Base-by-base conservation (phyloP, 1,139 yeast species). In the Diutina scorzettiae region DNA sequence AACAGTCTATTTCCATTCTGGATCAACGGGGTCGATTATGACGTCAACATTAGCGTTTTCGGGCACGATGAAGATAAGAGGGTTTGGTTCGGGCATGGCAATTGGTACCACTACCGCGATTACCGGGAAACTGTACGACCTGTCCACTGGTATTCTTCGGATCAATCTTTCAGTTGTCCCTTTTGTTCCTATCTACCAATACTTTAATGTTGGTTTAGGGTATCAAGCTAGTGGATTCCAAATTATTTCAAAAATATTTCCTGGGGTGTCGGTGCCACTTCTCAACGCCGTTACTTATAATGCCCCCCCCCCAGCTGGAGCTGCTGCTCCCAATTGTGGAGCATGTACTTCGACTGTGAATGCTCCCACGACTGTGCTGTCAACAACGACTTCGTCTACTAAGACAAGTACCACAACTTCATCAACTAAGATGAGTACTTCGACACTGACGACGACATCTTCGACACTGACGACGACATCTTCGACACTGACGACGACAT, bases 11-110 rank as follows among this genome's bases (percentile, higher is more conserved):
- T 19, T 34, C 39, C 20, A 14, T 6, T 3, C 27, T 16, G 17
- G 28, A 14, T 12, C 23, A 11, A 14, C 21, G 19, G 37, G 37
- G 14, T 5, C 16, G 11, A 11, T 34, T 21, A n/a, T 34, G 28
- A 34, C 39, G n/a, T 20, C 37, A 4, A 12, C 14, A 3, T 12
- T 9, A 11, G 11, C 37, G 5, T 19, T 16, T 17, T 11, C 37
- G 2, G 24, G 12, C 25, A 19, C 37, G 6, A n/a, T 27, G 30
- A n/a, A 8, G 5, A n/a, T 27, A 7, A 14, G 33, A 16, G 39
- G 39, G 17, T 34, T 34, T 14, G 39, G 39, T 34, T 5, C n/a
- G 4, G 39, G 39, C 7, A 34, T 19, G 27, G n/a, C n/a, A 27
- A 21, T 34, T 16, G 28, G 28, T 5, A n/a, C 23, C 11, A 20